Conservation (phyloP, 2,329 filamentous ascomycete genomes). For the Xylaria hypoxylon region DNA sequence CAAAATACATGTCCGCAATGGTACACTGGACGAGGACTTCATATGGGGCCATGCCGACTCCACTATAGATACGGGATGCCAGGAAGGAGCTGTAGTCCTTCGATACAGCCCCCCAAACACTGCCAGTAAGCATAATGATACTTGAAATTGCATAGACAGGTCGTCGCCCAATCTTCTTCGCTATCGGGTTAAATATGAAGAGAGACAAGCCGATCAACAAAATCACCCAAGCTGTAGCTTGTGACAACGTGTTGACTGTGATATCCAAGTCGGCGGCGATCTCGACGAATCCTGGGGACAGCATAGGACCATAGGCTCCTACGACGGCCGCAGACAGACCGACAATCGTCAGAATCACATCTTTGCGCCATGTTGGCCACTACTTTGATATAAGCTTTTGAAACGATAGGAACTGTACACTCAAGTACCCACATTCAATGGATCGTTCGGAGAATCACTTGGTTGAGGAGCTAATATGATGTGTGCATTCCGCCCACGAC, state of each 20-base stretch:
- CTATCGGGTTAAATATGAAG: constrained; percentile 64
- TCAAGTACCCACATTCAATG: constrained; percentile 55
- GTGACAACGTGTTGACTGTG: constrained; percentile 57
- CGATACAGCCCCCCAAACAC: constrained; percentile 60
- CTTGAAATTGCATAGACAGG: constrained; percentile 62
- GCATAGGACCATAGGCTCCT: constrained; percentile 53
- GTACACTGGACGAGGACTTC: constrained; percentile 66
- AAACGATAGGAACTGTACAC: neutral
- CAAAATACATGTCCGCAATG: constrained; percentile 60
- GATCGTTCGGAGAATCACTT: constrained; percentile 61
- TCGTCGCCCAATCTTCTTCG: constrained; percentile 62
- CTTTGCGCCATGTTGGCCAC: constrained; percentile 57
- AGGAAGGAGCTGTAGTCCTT: constrained; percentile 59
- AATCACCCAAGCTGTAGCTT: constrained; percentile 62
- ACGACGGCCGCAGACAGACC: constrained; percentile 53
- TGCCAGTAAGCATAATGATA: constrained; percentile 60
- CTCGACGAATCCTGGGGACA: constrained; percentile 53
- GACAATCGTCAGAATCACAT: constrained; percentile 54
- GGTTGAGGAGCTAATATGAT: constrained; percentile 60
- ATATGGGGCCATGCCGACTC: constrained; percentile 62
- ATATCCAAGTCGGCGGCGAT: constrained; percentile 59
- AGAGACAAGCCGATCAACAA: constrained; percentile 61
- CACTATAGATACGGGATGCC: constrained; percentile 59
- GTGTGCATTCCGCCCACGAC: constrained; percentile 50
- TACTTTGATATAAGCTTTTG: constrained; percentile 51